A percentile compares a stretch with the other conserved stretches of the same genome.
Evolutionary conservation across 108 stramenopile genomes (phyloP).

Genomic region (Aurantiochytrium sp.): DNA sequence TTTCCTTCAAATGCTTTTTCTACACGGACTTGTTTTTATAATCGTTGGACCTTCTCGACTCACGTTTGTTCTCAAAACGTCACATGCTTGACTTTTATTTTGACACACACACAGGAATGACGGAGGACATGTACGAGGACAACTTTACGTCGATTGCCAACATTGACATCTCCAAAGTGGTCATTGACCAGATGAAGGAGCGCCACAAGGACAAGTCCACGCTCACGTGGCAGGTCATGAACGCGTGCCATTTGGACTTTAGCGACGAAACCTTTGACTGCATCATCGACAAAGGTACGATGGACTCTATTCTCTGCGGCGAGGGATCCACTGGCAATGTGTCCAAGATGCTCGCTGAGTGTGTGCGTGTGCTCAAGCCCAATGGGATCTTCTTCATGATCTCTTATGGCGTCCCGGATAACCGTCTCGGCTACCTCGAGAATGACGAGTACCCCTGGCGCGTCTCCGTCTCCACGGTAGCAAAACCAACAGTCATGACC

Average conservation of each 20-base stretch:
- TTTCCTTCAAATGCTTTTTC: constrained; percentile 27
- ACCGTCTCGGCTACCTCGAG: constrained; percentile 59
- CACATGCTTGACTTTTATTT: neutral
- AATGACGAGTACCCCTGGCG: constrained; percentile 61
- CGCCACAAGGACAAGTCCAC: constrained; percentile 57
- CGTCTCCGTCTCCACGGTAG: constrained; percentile 56
- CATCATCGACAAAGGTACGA: constrained; percentile 58
- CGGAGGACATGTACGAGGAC: constrained; percentile 41
- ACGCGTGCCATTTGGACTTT: constrained; percentile 48
- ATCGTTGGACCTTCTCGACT: too few species aligned
- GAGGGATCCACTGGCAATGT: constrained; percentile 63
- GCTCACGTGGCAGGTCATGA: constrained; percentile 39
- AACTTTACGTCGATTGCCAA: constrained; percentile 53
- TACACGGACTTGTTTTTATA: neutral
- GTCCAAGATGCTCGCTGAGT: constrained; percentile 60
- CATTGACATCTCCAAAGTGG: constrained; percentile 56
- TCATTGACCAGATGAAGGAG: constrained; percentile 57
- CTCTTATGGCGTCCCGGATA: constrained; percentile 62
- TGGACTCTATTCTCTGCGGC: constrained; percentile 62
- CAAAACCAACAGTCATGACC: constrained; percentile 59
- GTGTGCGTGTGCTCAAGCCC: constrained; percentile 56
- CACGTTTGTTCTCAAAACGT: too few species aligned
- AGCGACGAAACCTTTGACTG: constrained; percentile 59
- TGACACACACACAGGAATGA: neutral
- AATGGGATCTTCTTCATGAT: constrained; percentile 55